Conservation (phyloP, 2,329 filamentous ascomycete genomes). For the Lecanosticta acicola region DNA sequence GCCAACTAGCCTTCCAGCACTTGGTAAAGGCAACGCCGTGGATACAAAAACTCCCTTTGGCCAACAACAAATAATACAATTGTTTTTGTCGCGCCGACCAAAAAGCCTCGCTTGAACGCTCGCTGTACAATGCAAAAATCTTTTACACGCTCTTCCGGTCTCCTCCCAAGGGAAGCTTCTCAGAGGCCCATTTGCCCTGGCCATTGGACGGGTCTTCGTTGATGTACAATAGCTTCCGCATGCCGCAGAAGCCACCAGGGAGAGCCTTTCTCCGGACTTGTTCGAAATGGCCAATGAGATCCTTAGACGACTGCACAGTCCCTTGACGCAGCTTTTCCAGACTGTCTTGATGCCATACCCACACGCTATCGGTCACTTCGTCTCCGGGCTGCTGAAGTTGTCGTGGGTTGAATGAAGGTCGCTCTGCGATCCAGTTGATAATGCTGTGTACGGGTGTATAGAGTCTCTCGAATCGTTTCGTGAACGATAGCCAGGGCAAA, state of each 20-base stretch:
- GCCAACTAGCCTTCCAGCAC: neutral
- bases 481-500: conserved; percentile 54
- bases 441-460: conserved; percentile 56
- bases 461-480: conserved; percentile 61
- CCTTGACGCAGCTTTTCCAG: conserved; percentile 13
- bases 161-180: conserved; percentile 5
- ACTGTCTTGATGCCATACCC: conserved; percentile 41
- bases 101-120: conserved; percentile 3
- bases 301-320: neutral
- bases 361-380: conserved; percentile 47
- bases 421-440: conserved; percentile 48
- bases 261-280: conserved; percentile 12
- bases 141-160: neutral
- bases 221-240: conserved; percentile 15
- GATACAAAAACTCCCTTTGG: no score
- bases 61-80: no score
- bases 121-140: neutral
- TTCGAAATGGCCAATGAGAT: conserved; percentile 11
- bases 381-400: conserved; percentile 56
- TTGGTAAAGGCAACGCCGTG: neutral
- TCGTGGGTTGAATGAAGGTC: conserved; percentile 58
- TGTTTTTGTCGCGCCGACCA: neutral
- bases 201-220: conserved; percentile 16
- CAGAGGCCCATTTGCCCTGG: conserved; percentile 12
- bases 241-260: conserved; percentile 19